phyloP scores from a whole-genome alignment of 768 basidiomycete genomes.

The Myochromella boudieri region DNA sequence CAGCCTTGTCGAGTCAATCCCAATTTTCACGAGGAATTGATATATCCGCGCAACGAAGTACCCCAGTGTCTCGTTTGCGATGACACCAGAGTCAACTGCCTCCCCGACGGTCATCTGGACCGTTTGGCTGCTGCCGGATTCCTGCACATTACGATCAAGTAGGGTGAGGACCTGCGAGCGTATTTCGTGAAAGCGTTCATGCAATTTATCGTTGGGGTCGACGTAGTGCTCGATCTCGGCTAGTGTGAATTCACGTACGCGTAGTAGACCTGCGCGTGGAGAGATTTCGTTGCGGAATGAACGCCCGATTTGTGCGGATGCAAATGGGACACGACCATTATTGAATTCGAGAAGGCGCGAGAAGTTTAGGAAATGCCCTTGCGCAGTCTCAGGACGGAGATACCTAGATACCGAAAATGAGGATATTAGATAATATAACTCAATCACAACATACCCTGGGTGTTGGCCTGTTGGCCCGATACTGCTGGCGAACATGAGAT shows the following conservation, averaged over 20 bases:
- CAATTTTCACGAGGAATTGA: slow-evolving; percentile 87
- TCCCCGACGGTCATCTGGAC: slow-evolving; percentile 78
- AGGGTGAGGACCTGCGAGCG: slow-evolving; percentile 73
- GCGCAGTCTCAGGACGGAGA: slow-evolving; percentile 97
- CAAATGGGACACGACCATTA: slow-evolving; percentile 94
- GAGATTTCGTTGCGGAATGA: slow-evolving; percentile 99
- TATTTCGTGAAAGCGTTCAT: slow-evolving; percentile 81
- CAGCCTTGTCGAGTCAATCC: slow-evolving; percentile 78
- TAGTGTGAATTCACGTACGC: slow-evolving; percentile 99
- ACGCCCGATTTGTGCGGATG: slow-evolving; percentile 94
- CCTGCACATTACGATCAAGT: slow-evolving; percentile 83
- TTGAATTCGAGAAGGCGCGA: slow-evolving; percentile 96
- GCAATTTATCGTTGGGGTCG: slow-evolving; percentile 89
- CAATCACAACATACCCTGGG: slow-evolving; percentile 64
- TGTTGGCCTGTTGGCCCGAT: slow-evolving; percentile 98
- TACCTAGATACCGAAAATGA: slow-evolving; percentile 46
- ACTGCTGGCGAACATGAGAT: slow-evolving; percentile 97
- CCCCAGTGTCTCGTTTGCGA: slow-evolving; percentile 96
- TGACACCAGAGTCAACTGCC: slow-evolving; percentile 80
- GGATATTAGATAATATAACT: background rate
- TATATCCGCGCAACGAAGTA: slow-evolving; percentile 95
- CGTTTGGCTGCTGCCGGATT: slow-evolving; percentile 65
- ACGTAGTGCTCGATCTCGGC: slow-evolving; percentile 99
- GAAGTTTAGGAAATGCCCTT: slow-evolving; percentile 99
- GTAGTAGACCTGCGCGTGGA: slow-evolving; percentile 91